These are phyloP conservation scores for Pleurotus platypus DNA, from an alignment of 768 basidiomycete species.

Conservation along the genomic window DNA sequence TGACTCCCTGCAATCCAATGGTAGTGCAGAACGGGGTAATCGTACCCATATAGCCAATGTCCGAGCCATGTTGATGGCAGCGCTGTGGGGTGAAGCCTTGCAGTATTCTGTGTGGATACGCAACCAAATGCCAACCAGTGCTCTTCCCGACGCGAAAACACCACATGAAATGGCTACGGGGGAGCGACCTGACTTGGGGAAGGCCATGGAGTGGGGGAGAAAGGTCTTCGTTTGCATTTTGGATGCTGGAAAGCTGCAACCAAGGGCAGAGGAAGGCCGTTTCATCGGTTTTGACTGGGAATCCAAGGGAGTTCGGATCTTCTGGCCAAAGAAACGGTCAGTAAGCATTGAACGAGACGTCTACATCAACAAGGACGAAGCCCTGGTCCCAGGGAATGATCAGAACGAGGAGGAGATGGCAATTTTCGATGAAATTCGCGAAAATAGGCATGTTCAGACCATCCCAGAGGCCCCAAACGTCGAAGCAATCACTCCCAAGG, in stretches of 20 bases:
- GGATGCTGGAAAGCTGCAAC: constrained; percentile 18
- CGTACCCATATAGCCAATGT: background rate
- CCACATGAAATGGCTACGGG: background rate
- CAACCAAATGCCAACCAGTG: background rate
- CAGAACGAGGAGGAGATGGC: constrained; percentile 26
- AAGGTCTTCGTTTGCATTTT: background rate
- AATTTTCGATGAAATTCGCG: background rate
- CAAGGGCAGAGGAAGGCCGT: constrained; percentile 10
- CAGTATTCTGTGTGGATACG: background rate
- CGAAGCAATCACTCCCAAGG: background rate
- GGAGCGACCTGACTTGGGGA: background rate
- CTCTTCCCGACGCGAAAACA: background rate
- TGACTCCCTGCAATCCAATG: background rate
- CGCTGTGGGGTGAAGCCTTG: background rate
- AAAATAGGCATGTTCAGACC: constrained; percentile 1
- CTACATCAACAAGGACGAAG: constrained; percentile 17
- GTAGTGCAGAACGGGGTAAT: background rate
- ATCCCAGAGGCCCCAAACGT: background rate
- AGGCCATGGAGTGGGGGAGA: constrained; percentile 3
- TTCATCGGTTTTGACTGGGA: constrained; percentile 23
- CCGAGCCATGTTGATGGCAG: background rate
- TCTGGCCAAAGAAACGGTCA: constrained; percentile 20
- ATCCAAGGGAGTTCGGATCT: constrained; percentile 24
- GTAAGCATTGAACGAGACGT: constrained; percentile 24
- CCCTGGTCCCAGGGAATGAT: constrained; percentile 13